These are phyloP conservation scores for Carpinus viminea DNA, from an alignment of 306 rosid species.

Conservation along the genomic window DNA sequence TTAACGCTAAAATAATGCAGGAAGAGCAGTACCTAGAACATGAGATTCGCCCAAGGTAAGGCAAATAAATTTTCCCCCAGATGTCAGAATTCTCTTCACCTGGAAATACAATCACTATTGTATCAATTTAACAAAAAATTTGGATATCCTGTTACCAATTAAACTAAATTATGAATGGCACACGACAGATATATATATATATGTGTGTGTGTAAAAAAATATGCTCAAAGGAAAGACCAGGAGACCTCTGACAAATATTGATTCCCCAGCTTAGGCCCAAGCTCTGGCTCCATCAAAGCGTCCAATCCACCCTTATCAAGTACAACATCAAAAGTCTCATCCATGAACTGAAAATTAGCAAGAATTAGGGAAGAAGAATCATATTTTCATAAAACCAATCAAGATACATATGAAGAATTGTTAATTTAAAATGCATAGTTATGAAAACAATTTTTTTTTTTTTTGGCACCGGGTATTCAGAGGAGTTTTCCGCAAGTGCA, in stretches of 20 bases:
- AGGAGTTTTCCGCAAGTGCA: too few species aligned
- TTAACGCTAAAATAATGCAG: background rate
- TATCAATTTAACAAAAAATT: constrained; percentile 11
- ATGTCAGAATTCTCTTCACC: constrained; percentile 81
- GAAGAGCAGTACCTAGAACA: constrained; percentile 66
- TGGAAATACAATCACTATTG: constrained; percentile 22
- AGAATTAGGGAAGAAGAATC: background rate
- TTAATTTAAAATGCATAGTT: background rate
- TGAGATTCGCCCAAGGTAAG: constrained; percentile 89
- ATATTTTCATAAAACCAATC: background rate
- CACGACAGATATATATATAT: background rate
- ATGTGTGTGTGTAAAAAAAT: background rate
- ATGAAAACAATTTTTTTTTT: background rate
- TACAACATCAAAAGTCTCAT: constrained; percentile 54
- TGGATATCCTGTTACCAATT: background rate
- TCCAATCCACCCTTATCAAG: constrained; percentile 97
- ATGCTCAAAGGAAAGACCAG: background rate
- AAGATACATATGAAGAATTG: background rate
- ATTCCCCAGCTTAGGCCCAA: constrained; percentile 74
- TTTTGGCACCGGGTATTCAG: too few species aligned
- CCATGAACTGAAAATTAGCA: constrained; percentile 49
- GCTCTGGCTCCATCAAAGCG: constrained; percentile 95
- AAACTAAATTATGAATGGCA: background rate
- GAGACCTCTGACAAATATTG: constrained; percentile 78
- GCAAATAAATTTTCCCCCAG: constrained; percentile 85